These are phyloP conservation scores for Diaporthe destruens DNA, from an alignment of 2,329 filamentous ascomycete species.

Conservation along the genomic window DNA sequence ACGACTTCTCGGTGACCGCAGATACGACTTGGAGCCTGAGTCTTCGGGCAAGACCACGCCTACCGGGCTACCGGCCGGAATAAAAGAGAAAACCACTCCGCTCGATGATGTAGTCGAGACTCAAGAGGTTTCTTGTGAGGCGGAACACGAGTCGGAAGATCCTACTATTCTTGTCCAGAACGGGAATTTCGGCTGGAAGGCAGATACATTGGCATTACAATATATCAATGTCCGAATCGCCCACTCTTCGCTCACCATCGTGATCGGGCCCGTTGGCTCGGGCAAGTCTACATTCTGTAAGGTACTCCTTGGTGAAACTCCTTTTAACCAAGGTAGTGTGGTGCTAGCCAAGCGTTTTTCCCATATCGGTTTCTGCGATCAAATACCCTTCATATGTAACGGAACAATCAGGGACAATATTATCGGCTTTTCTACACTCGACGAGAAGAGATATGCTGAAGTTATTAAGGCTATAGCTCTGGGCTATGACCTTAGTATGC, in stretches of 20 bases:
- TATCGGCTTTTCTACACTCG: constrained; percentile 32
- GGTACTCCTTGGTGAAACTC: constrained; percentile 51
- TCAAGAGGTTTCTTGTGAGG: too few relatives aligned
- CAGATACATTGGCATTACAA: neutral
- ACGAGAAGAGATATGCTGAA: constrained; percentile 48
- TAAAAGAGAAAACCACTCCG: neutral
- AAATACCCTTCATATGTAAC: constrained; percentile 36
- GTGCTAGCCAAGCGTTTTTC: neutral
- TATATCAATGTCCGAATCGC: neutral
- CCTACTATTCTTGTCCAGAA: neutral
- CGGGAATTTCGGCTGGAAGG: constrained; percentile 16
- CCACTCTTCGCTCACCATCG: constrained; percentile 48
- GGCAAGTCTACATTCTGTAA: constrained; percentile 55
- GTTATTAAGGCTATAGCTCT: constrained; percentile 50
- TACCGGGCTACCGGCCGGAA: neutral
- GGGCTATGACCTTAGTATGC: constrained; percentile 46
- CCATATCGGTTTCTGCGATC: constrained; percentile 48
- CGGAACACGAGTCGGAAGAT: too few relatives aligned
- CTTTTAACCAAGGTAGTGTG: constrained; percentile 35
- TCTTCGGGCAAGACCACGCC: too few relatives aligned
- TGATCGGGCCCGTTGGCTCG: constrained; percentile 54
- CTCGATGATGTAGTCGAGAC: too few relatives aligned
- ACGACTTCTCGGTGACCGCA: neutral
- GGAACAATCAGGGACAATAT: constrained; percentile 38
- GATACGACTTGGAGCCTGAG: too few relatives aligned